Percentiles rank a stretch among this genome's conserved stretches.
Conservation (phyloP, 306 rosid genomes). For the Cotoneaster glaucophyllus region DNA sequence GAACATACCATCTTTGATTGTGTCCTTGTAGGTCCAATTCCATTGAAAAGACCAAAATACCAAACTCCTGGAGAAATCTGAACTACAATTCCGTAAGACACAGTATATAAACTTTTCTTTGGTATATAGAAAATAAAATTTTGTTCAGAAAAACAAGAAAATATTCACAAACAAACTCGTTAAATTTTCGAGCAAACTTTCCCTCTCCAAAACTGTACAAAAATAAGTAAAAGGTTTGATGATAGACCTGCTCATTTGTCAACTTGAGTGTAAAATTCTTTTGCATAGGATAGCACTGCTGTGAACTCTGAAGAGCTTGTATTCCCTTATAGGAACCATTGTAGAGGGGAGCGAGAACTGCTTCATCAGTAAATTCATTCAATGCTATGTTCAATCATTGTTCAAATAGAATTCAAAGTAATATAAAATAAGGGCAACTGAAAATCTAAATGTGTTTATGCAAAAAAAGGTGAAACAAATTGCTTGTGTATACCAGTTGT, state of each 20-base stretch:
- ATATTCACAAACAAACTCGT: constrained; percentile 6
- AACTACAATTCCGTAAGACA: constrained; percentile 20
- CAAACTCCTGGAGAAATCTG: constrained; percentile 96
- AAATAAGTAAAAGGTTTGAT: background rate
- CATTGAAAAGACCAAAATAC: constrained; percentile 93
- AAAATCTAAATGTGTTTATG: background rate
- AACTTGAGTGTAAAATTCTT: constrained; percentile 55
- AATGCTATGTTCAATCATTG: background rate
- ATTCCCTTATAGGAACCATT: constrained; percentile 39
- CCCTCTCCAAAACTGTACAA: background rate
- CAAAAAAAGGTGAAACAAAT: background rate
- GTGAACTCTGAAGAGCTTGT: constrained; percentile 55
- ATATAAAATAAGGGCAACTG: background rate
- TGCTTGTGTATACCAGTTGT: background rate
- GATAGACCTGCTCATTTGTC: constrained; percentile 76
- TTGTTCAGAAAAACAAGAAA: background rate
- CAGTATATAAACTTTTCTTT: background rate
- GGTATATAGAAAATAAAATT: background rate
- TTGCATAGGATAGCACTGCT: constrained; percentile 88
- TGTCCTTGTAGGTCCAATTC: constrained; percentile 77
- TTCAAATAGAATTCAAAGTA: background rate
- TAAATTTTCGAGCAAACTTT: constrained; percentile 2
- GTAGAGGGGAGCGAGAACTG: constrained; percentile 21
- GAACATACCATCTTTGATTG: constrained; percentile 85
- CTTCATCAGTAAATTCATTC: constrained; percentile 8